phyloP scores from a whole-genome alignment of 2,329 filamentous ascomycete species.

The Calonectria montana region DNA sequence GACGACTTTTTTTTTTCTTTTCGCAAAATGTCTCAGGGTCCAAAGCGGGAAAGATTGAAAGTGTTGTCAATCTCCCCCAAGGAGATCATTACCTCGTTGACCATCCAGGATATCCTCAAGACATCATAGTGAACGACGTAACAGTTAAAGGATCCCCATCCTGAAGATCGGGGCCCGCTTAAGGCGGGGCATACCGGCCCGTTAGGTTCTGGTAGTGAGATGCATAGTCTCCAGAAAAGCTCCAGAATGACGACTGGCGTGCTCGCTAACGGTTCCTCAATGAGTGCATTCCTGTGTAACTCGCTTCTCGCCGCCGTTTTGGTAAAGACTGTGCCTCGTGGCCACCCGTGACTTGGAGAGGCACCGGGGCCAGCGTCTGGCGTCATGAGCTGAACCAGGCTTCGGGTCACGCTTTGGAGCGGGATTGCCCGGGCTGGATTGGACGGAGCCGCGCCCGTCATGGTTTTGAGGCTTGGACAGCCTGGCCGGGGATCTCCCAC shows the following conservation, averaged over 20 bases:
- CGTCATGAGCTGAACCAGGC: neutral
- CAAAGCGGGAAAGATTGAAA: neutral
- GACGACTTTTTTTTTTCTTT: neutral
- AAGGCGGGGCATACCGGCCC: conserved; percentile 36
- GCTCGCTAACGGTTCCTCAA: conserved; percentile 22
- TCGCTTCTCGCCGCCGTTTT: conserved; percentile 14
- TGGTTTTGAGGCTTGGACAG: conserved; percentile 18
- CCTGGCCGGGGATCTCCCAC: conserved; percentile 37
- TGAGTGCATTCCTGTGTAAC: conserved; percentile 14
- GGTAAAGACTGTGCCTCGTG: neutral
- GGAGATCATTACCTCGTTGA: conserved; percentile 16
- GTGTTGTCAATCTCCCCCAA: neutral
- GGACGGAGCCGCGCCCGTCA: conserved; percentile 20
- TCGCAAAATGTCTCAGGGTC: conserved; percentile 11
- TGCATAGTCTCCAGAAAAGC: conserved; percentile 30
- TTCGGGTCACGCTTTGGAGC: neutral
- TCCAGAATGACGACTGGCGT: conserved; percentile 39
- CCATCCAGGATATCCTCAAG: conserved; percentile 9
- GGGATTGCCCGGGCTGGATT: conserved; percentile 17
- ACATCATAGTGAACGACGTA: conserved; percentile 22
- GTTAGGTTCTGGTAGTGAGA: conserved; percentile 29
- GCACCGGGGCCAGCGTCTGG: neutral
- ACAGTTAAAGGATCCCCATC: conserved; percentile 28
- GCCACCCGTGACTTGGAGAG: conserved; percentile 1
- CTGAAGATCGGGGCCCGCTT: conserved; percentile 39